Evolutionary conservation across 768 basidiomycete genomes (phyloP), one percentile per base, ranked within the genome.

Genomic region (Phanerodontia chrysosporium): DNA sequence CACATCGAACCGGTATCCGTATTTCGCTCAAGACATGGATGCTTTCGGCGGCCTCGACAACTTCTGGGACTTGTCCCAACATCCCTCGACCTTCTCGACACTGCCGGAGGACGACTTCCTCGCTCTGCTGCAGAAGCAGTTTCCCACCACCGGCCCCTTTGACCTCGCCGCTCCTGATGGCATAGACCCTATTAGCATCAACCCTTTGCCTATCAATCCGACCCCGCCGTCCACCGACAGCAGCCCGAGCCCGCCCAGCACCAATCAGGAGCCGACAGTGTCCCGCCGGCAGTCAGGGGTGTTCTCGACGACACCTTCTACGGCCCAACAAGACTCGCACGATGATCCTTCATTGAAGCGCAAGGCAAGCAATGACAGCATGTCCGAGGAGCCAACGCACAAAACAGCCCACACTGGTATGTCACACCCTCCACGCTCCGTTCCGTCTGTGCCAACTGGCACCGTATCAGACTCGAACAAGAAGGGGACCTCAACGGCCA

Each of bases 51-150:
- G 80, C 62, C 62, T 76, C 28, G 61, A 67, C 65, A 73, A 80
- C 21, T 79, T 87, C 69, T 90, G 89, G 88, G 87, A 89, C 65
- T 76, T 87, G 58, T 74, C 71, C 14, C 65, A 84, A 1, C 82
- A 84, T 62, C 72, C 82, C 14, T 70, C 80, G 21, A 72, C 80
- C 32, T 83, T 89, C 74, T 78, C 86, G 6, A 83, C 85, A 45
- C 72, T 90, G 45, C 78, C 84, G 12, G 89, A 91, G 67, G 85
- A 85, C 66, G 88, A 90, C 73, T 89, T 92, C 62, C 81, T 92
- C 45, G 82, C 86, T 12, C 78, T 91, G 52, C 78, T 92, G 2
- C 85, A 87, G 67, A 90, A 90, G 66, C 90, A 91, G 72, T 90
- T 88, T 66, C 76, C 82, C 32, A 64, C 72, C 22, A 60, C 61